Evolutionary conservation across 2,329 filamentous ascomycete species (phyloP).

Genomic region (Zelopaecilomyces penicillatus): DNA sequence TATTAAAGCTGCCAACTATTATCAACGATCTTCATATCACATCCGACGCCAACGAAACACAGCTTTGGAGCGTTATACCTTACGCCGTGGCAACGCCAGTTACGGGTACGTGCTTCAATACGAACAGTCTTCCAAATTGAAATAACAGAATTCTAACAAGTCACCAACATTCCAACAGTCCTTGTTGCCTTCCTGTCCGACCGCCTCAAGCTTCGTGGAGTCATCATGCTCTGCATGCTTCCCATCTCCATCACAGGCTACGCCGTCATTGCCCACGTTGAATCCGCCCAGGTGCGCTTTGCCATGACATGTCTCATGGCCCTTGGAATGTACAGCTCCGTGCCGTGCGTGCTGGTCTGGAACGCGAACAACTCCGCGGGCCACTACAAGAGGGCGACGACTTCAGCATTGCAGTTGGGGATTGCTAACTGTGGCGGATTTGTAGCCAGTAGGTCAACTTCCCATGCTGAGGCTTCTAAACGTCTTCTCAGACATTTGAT

Average conservation of each 20-base stretch:
- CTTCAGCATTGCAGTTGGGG: conserved; percentile 54
- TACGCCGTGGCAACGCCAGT: conserved; percentile 52
- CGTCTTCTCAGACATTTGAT: no score
- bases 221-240: conserved; percentile 54
- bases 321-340: conserved; percentile 53
- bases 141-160: background rate
- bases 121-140: background rate
- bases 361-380: conserved; percentile 59
- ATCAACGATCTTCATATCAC: conserved; percentile 48
- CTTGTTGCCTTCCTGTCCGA: conserved; percentile 51
- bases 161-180: conserved; percentile 23
- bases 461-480: no score
- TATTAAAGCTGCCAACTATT: conserved; percentile 50
- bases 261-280: conserved; percentile 50
- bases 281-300: conserved; percentile 45
- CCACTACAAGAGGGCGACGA: conserved; percentile 63
- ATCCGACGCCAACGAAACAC: conserved; percentile 46
- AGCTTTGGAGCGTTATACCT: conserved; percentile 56
- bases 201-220: conserved; percentile 48
- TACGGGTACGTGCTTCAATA: conserved; percentile 32
- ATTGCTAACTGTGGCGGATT: conserved; percentile 62
- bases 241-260: conserved; percentile 59
- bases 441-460: conserved; percentile 41
- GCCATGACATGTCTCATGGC: conserved; percentile 63
- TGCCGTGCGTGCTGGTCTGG: conserved; percentile 57